Conservation (phyloP, 768 basidiomycete species). For the Amanita molliuscula region DNA sequence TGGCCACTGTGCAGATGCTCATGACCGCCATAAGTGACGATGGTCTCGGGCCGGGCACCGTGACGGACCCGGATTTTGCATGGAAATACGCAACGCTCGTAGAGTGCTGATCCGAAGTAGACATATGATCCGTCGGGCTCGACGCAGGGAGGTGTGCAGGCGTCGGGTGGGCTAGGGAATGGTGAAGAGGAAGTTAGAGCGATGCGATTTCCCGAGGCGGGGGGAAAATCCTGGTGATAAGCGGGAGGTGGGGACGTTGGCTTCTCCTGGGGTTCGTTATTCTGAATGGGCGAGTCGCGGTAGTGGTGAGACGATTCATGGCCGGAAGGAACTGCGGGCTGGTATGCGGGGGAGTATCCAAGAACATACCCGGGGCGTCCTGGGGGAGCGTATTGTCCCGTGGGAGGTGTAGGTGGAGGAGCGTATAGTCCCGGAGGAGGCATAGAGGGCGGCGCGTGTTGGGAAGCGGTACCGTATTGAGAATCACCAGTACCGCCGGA, state of each 20-base stretch:
- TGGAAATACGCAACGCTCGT: conserved; percentile 62
- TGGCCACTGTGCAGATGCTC: conserved; percentile 56
- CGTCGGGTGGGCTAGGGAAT: conserved; percentile 33
- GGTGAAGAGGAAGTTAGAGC: conserved; percentile 31
- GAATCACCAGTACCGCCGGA: background rate
- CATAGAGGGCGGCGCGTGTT: background rate
- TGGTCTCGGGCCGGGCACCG: conserved; percentile 23
- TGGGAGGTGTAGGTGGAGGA: background rate
- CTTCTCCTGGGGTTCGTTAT: too few relatives aligned
- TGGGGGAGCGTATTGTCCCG: background rate
- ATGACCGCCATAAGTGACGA: conserved; percentile 53
- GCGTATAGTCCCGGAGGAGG: background rate
- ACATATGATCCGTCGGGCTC: conserved; percentile 57
- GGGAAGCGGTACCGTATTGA: background rate
- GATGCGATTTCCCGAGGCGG: conserved; percentile 60
- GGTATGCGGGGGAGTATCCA: conserved; percentile 37
- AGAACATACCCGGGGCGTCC: background rate
- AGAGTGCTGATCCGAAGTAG: conserved; percentile 66
- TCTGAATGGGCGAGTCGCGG: too few relatives aligned
- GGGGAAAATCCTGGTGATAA: conserved; percentile 15
- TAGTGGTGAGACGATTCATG: too few relatives aligned
- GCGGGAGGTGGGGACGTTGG: too few relatives aligned
- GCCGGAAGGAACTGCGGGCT: too few relatives aligned
- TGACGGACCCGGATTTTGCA: conserved; percentile 70
- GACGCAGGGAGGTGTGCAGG: conserved; percentile 39